phyloP scores from a whole-genome alignment of 164 flowering plant species.

The Aristolochia contorta region DNA sequence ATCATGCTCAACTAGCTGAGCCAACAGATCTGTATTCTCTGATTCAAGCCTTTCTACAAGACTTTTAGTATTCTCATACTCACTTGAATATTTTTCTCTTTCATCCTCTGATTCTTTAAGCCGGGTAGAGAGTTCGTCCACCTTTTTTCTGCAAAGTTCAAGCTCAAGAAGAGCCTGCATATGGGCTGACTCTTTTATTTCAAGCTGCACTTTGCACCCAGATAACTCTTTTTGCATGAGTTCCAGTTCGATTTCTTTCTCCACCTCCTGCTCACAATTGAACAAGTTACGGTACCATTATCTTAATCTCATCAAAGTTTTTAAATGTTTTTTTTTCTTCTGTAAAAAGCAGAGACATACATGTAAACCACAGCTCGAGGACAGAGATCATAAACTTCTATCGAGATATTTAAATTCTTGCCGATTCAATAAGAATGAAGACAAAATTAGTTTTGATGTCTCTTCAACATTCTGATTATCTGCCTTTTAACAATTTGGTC shows the following conservation, averaged over 20 bases:
- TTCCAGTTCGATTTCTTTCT: slow-evolving; percentile 26
- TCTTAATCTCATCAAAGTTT: too few relatives aligned
- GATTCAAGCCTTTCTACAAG: slow-evolving; percentile 28
- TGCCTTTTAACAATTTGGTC: too few relatives aligned
- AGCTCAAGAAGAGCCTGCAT: slow-evolving; percentile 40
- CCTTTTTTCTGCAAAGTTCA: slow-evolving; percentile 26
- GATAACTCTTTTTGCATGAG: slow-evolving; percentile 36
- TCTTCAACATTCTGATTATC: too few relatives aligned
- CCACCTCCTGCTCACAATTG: slow-evolving; percentile 13
- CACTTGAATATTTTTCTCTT: slow-evolving; percentile 22
- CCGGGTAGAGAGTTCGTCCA: slow-evolving; percentile 27
- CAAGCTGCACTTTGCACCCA: slow-evolving; percentile 47
- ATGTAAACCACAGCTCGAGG: too few relatives aligned
- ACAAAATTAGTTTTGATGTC: too few relatives aligned
- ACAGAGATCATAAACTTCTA: too few relatives aligned
- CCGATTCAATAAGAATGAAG: too few relatives aligned
- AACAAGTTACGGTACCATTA: not conserved
- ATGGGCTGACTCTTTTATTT: slow-evolving; percentile 42
- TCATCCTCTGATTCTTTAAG: slow-evolving; percentile 27
- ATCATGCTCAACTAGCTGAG: slow-evolving; percentile 17
- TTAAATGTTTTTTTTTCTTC: not conserved
- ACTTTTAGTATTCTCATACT: slow-evolving; percentile 18
- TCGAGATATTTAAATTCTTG: too few relatives aligned
- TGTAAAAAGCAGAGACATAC: too few relatives aligned
- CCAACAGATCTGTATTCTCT: slow-evolving; percentile 22